phyloP scores from a whole-genome alignment of 2,329 filamentous ascomycete genomes.

The Septoria petroselini region DNA sequence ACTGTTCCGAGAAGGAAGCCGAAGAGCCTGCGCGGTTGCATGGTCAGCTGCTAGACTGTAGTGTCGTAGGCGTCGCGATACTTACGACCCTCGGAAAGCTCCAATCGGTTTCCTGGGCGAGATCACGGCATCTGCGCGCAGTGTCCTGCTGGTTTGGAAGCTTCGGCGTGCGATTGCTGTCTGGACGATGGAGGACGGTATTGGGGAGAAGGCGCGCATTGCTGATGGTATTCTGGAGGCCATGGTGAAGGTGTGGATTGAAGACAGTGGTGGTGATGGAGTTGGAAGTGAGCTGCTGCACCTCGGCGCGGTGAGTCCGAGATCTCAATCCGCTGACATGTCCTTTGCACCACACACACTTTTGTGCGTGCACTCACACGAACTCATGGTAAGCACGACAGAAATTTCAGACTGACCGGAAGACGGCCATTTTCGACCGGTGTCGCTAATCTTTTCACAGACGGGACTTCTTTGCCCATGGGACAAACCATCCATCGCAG shows the following conservation, averaged over 20 bases:
- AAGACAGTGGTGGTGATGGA: too few species aligned
- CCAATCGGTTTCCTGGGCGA: constrained; percentile 65
- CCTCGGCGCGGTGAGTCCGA: too few species aligned
- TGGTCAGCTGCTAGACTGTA: background rate
- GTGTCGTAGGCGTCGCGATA: too few species aligned
- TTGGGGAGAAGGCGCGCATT: constrained; percentile 34
- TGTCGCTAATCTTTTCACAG: too few species aligned
- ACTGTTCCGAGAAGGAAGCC: constrained; percentile 86
- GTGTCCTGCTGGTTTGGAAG: constrained; percentile 41
- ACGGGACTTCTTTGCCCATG: too few species aligned
- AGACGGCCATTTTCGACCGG: too few species aligned
- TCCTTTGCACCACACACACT: too few species aligned
- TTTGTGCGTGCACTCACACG: too few species aligned
- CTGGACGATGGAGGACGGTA: constrained; percentile 10
- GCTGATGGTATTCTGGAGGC: constrained; percentile 32
- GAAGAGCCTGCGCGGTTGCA: constrained; percentile 62
- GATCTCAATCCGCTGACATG: too few species aligned
- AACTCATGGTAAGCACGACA: too few species aligned
- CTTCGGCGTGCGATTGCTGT: constrained; percentile 21
- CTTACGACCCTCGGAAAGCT: constrained; percentile 70
- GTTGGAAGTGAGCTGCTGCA: too few species aligned
- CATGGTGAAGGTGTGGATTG: constrained; percentile 2
- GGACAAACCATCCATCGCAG: background rate
- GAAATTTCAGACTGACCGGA: too few species aligned
- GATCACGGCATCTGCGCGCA: constrained; percentile 33